Evolutionary conservation across 768 basidiomycete species (phyloP).

Genomic region (Infundibulicybe gibba): DNA sequence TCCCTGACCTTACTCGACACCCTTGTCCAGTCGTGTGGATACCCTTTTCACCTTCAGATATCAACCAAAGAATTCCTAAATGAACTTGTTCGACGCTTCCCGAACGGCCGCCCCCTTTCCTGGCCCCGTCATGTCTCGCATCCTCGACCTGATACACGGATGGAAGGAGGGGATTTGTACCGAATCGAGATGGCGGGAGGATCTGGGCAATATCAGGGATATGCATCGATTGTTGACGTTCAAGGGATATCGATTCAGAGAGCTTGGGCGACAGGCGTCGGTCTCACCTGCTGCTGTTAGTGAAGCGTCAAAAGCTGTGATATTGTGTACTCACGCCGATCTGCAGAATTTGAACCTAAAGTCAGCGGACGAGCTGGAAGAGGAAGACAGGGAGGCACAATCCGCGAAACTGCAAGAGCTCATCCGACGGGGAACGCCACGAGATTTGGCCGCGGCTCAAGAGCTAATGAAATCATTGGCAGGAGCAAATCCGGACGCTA

Average conservation of each 20-base stretch:
- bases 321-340: neutral
- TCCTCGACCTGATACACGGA: conserved; percentile 85
- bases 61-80: conserved; percentile 97
- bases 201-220: conserved; percentile 94
- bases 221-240: conserved; percentile 94
- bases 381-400: conserved; percentile 92
- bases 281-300: conserved; percentile 37
- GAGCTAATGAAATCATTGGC: conserved; percentile 96
- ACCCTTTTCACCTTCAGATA: conserved; percentile 95
- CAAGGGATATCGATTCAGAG: conserved; percentile 86
- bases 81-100: conserved; percentile 95
- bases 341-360: conserved; percentile 59
- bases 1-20: conserved; percentile 86
- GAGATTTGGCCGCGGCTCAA: conserved; percentile 92
- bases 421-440: conserved; percentile 91
- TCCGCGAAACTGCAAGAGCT: conserved; percentile 98
- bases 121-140: conserved; percentile 93
- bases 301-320: conserved; percentile 15
- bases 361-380: conserved; percentile 93
- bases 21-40: conserved; percentile 93
- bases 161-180: conserved; percentile 95
- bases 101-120: conserved; percentile 96
- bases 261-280: conserved; percentile 31
- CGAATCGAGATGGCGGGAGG: conserved; percentile 91
- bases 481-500: conserved; percentile 92